A percentile compares a stretch with the other conserved stretches of the same genome.
Evolutionary conservation across 2,329 filamentous ascomycete genomes (phyloP).

Genomic region (Diaporthe longicolla): DNA sequence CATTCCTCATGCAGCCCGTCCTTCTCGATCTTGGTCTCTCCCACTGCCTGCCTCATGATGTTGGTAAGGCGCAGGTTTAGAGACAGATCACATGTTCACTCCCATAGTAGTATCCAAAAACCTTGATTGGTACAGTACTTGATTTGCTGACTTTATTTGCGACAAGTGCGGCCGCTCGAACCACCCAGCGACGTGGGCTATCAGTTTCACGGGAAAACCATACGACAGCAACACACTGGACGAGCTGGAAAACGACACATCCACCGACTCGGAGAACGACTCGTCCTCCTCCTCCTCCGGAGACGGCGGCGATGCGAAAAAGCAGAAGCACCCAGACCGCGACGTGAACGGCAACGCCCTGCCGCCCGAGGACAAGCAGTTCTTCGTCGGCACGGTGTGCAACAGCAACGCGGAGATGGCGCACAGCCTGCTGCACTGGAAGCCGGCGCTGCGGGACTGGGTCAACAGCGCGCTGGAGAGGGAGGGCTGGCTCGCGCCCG

Average conservation of each 20-base stretch:
- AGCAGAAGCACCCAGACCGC: constrained; percentile 50
- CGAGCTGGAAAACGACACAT: constrained; percentile 63
- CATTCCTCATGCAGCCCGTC: neutral
- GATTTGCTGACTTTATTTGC: neutral
- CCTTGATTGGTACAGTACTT: too few species aligned
- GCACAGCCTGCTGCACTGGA: constrained; percentile 83
- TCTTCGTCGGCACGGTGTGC: constrained; percentile 58
- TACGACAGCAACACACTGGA: constrained; percentile 78
- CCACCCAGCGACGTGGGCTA: constrained; percentile 76
- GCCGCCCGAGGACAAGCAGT: constrained; percentile 55
- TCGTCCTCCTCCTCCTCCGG: neutral
- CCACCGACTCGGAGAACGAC: constrained; percentile 63
- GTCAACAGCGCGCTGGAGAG: constrained; percentile 73
- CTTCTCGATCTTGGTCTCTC: constrained; percentile 66
- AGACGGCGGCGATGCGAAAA: neutral
- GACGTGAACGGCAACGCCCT: constrained; percentile 58
- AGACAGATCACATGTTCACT: neutral
- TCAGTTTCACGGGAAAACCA: constrained; percentile 75
- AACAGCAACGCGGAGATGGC: constrained; percentile 73
- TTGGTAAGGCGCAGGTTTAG: neutral
- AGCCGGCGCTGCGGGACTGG: constrained; percentile 79
- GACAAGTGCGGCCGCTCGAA: constrained; percentile 67
- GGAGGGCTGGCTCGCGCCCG: constrained; percentile 69
- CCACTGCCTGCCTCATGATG: neutral
- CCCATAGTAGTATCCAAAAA: neutral